Evolutionary conservation across 2,329 filamentous ascomycete genomes (phyloP).

Genomic region (Dactylonectria estremocensis): DNA sequence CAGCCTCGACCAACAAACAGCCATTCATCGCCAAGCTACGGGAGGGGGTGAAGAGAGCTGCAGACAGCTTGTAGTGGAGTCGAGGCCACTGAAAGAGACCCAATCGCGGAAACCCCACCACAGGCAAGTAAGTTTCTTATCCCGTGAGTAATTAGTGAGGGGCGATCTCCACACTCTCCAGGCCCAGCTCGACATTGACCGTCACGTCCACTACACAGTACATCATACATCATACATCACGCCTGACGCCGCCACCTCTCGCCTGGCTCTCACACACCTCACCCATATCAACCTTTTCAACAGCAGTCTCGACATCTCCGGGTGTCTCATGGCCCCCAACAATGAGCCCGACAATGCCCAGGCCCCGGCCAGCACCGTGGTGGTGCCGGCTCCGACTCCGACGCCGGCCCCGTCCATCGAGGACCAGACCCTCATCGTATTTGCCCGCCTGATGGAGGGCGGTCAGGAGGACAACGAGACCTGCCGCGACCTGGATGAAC

Average conservation of each 20-base stretch:
- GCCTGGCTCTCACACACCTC: neutral
- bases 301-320: neutral
- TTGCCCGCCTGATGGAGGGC: slow-evolving; percentile 92
- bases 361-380: slow-evolving; percentile 17
- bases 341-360: slow-evolving; percentile 18
- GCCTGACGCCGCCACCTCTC: neutral
- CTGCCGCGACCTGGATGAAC: slow-evolving; percentile 69
- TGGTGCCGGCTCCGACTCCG: slow-evolving; percentile 4
- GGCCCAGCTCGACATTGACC: neutral
- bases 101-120: slow-evolving; percentile 15
- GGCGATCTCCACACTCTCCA: slow-evolving; percentile 9
- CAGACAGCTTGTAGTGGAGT: slow-evolving; percentile 13
- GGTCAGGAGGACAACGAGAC: slow-evolving; percentile 86
- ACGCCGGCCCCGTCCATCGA: slow-evolving; percentile 57
- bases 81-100: neutral
- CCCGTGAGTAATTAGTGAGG: slow-evolving; percentile 5
- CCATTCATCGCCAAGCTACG: neutral
- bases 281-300: neutral
- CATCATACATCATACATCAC: neutral
- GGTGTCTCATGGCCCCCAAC: slow-evolving; percentile 32
- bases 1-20: neutral
- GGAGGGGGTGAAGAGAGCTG: neutral
- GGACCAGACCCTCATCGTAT: slow-evolving; percentile 81
- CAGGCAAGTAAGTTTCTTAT: slow-evolving; percentile 4
- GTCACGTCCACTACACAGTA: neutral